Evolutionary conservation across 352 stramenopile species (phyloP), one percentile per base, ranked within the genome.

Genomic region (Phytophthora ramorum): DNA sequence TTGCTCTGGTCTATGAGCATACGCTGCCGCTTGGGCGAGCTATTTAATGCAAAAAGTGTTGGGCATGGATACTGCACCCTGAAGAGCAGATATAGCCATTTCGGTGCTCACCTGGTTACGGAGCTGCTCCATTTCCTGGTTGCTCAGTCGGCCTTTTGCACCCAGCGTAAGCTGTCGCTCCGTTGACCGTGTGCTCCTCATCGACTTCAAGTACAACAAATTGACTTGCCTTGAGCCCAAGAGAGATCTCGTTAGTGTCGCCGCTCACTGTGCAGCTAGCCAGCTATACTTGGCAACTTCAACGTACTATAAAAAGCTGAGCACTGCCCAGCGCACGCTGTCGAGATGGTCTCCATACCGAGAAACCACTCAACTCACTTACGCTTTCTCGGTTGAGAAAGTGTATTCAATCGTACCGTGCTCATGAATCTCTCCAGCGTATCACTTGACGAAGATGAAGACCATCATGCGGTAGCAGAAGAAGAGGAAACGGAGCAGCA

Each of bases 81-180:
- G 5, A 20, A 19, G 6, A 24, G 2, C 14, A 19, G 54, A 43
- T 49, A 10, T 22, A 49, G 12, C 24, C 5, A 51, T 48, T 41
- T 84, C 73, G 67, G 85, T 70, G 43, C 73, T 44, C 19, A 66
- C 59, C 52, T 73, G 61, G 3, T n/a, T 67, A 17, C 78, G 76
- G 44, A 92, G 76, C 57, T 81, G 58, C 30, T 91, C 81, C 74
- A 93, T 89, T 58, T 92, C 81, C 47, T 89, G 76, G 63, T 89
- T 89, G 38, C 68, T 92, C 28, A 90, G 63, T 24, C 73, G 56
- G 35, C 76, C 76, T 63, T 87, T 87, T 7, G 85, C 66, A 7
- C 78, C 71, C 16, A 87, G 63, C 24, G 44, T 45, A 9, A 84
- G 58, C 7, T 55, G 30, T 48, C 17, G 35, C 43, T 61, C 53